Base-by-base conservation (phyloP, 2,329 filamentous ascomycete species). In the Colletotrichum sp. region DNA sequence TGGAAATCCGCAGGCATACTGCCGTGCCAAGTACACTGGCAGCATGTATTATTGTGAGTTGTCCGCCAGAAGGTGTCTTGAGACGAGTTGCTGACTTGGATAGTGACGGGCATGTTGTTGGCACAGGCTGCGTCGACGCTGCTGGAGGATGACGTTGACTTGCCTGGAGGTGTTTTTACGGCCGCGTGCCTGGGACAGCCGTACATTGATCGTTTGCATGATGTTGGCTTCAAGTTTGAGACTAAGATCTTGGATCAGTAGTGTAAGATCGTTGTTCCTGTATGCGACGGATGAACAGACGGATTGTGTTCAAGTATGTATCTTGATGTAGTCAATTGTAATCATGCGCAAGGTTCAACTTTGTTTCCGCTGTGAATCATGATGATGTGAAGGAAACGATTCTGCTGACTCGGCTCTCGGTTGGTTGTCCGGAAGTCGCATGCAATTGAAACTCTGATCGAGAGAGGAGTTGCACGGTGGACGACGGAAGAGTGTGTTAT, bases 141-240 rank as follows among this genome's bases (percentile, higher is more conserved):
- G 36, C 84, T 95, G 18, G 87, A 93, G 73, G 92, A 94, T 52
- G 88, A 92, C 16, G 84, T 91, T 14, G 83, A 88, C 43, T 84
- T 95, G 14, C 87, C 87, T 2, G 94, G 94, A 21, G 94, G 94
- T 4, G 85, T 95, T 28, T 90, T 94, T 76, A 96, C 94, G 2
- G 92, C 94, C 1, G 93, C 94, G 1, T 94, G 90, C 69, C 85
- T 96, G 4, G 94, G 94, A 1, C 91, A 93, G 78, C 85, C 87
- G 12, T 94, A 91, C 80, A 86, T 95, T 74, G 90, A 95, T 79
- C 87, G 92, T 16, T 79, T 95, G 55, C 85, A 90, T 43, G 86
- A 88, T 38, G 88, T 86, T 52, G 94, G 93, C 4, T 89, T 96
- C 80, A 90, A 90, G 81, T 87, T 94, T 59, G 90, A 94, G 79